Evolutionary conservation across 768 basidiomycete species (phyloP), one percentile per base, ranked within the genome.

Genomic region (Russula lepida): DNA sequence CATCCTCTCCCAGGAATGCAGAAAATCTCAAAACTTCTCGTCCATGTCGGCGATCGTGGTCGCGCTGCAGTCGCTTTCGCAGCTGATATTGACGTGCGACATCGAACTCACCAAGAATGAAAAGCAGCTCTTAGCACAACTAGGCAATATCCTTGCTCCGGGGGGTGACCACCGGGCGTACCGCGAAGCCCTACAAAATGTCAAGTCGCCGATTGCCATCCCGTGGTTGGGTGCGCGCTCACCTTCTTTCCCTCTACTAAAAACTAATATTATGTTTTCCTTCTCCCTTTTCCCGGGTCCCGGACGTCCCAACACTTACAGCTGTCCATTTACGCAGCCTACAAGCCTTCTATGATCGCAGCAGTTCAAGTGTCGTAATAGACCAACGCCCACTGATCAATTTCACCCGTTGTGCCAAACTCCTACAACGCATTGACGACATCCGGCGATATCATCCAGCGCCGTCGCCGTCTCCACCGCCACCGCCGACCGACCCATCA

Each of bases 41-140:
- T 78, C 78, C 13, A 66, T 77, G 54, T 72, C 75, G 6, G 76
- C 78, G 4, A 78, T 81, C 37, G 70, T 74, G 5, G 73, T 69
- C 12, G 78, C 78, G 9, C 68, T 80, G 25, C 70, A 75, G 60
- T 80, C 79, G 48, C 77, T 77, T 12, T 71, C 68, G 47, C 68
- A 69, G 27, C 69, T 68, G 37, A 62, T 78, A 30, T 63, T 71
- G 19, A 63, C 67, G 23, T 68, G 70, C 27, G 63, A 52, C 21
- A 62, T n/a, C 55, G 30, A 21, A 13, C 56, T 66, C 25, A 23
- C 50, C 4, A 61, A 46, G 21, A 54, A 19, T 71, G 60, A 68
- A 65, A 61, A 66, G 67, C 46, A 68, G 69, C 49, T 71, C 74
- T 6, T 71, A 71, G 25, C 72, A n/a, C 44, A 48, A 8, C 19